Percentiles rank a stretch among this genome's conserved stretches.
Evolutionary conservation across 345 rosid genomes (phyloP).

Genomic region (Trapa incisa): DNA sequence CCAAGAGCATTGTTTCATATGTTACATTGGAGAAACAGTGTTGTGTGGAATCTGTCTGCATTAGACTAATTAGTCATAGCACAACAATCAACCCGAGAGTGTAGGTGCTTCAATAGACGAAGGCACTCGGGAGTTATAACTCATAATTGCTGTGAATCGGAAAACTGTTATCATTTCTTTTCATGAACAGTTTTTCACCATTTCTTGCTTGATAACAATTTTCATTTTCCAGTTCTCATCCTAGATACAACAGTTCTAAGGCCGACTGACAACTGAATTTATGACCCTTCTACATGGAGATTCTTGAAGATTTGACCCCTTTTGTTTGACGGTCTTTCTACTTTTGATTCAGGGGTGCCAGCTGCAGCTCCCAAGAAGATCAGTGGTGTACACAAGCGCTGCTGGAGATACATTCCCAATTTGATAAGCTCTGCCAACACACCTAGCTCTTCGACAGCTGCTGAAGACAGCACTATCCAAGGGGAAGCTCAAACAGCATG

Average conservation of each 20-base stretch:
- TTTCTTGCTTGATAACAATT: background rate
- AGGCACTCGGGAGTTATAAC: background rate
- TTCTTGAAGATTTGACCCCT: background rate
- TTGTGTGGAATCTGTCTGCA: background rate
- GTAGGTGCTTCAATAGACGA: background rate
- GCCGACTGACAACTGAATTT: background rate
- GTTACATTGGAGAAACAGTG: background rate
- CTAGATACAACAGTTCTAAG: background rate
- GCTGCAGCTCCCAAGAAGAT: slow-evolving; percentile 74
- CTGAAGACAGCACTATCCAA: slow-evolving; percentile 23
- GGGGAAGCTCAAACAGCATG: slow-evolving; percentile 44
- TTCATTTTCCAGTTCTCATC: background rate
- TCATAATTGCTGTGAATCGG: background rate
- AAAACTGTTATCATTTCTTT: background rate
- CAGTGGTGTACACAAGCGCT: slow-evolving; percentile 80
- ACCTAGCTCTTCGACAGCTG: slow-evolving; percentile 15
- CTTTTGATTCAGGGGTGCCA: slow-evolving; percentile 38
- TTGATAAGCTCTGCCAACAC: slow-evolving; percentile 21
- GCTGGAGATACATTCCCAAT: slow-evolving; percentile 79
- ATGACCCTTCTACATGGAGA: background rate
- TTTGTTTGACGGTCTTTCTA: slow-evolving; percentile 2
- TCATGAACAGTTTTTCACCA: background rate
- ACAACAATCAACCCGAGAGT: background rate
- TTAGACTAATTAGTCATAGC: background rate
- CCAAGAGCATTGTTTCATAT: background rate